Base-by-base conservation (phyloP, 2,329 filamentous ascomycete species). In the Myriosclerotinia curreyana region DNA sequence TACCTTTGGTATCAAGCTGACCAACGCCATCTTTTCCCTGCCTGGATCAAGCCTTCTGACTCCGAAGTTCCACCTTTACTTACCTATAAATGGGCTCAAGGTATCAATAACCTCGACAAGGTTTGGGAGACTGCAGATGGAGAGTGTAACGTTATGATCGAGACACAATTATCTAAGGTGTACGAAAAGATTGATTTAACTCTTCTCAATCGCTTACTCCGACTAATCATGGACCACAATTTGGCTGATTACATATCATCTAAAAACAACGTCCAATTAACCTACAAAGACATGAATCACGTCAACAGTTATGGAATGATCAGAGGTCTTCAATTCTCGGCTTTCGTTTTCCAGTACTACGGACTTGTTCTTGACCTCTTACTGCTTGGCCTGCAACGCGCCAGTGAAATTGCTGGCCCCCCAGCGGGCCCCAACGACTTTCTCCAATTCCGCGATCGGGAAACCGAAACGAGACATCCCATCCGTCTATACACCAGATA, bases 261-360 rank as follows among this genome's bases (percentile, higher is more conserved):
- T 46, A 99, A 99, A 85, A 99, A 99, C 82, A 99, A 99, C 74
- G 95, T 99, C 15, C 94, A 97, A 76, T 84, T 99, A 68, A 97
- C 96, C 67, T 99, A 99, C 82, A 99, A 99, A 80, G 95, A 99
- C 72, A 99, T 99, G 95, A 98, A 97, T 74, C 95, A 99, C 74
- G 95, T 96, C 75, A 99, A 99, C 79, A 96, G 92, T 75, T 99
- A 98, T 75, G 95, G 95, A 71, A 90, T 99, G 89, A 97, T 99
- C 72, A 92, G 95, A 73, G 95, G 96, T 71, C 83, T 99, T 20
- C 96, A 99, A 70, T 99, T 99, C 79, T 97, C 95, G 1, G 95
- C 92, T 0, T 99, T 99, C 68, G 95, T 99, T 28, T 99, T 99
- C 83, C 95, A 99, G 75, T 99, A 93, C 82, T 99, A 99, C 72